Base-by-base conservation (phyloP, 768 basidiomycete species). In the Lactifluus volemus region DNA sequence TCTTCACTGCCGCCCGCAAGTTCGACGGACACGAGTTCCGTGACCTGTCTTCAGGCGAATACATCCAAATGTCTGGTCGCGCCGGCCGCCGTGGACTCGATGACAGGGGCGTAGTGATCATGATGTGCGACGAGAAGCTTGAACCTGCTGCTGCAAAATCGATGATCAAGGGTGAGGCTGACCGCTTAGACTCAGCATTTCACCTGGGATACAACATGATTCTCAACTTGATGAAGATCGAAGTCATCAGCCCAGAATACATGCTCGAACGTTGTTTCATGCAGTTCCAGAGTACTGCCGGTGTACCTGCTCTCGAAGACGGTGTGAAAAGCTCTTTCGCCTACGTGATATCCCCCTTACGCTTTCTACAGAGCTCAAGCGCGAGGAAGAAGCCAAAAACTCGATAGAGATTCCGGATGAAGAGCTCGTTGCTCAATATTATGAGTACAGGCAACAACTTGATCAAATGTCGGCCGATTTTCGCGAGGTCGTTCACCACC, bases 141-240 rank as follows among this genome's bases (percentile, higher is more conserved):
- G 97, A 98, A 68, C 95, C 97, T 0, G 71, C 82, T 2, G 84
- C 88, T 0, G 95, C 97, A 41, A 98, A 96, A 77, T 81, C 79
- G 55, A 99, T 99, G 97, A 88, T 99, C 68, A 98, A 98, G 73
- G 97, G 97, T 49, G 89, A 96, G 76, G 94, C 97, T 4, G 96
- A 99, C 71, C 80, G 95, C 51, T 78, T 99, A 53, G 94, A 98
- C 73, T 99, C 97, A 6, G 97, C 97, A 4, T 99, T 99, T 78
- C 94, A 98, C 74, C 77, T 99, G 14, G 96, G 97, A 17, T 99
- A 99, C 74, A 99, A 99, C 73, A 99, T 99, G 97, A 83, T 99
- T 36, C 77, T 99, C 70, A 99, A 98, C 74, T 74, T 99, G 65
- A 95, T 99, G 85, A 89, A 98, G 70, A 97, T 99, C 17, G 97